A percentile compares a stretch with the other conserved stretches of the same genome.
These are phyloP conservation scores for Rehmannia glutinosa DNA, from an alignment of 257 asterid species.

Conservation along the genomic window DNA sequence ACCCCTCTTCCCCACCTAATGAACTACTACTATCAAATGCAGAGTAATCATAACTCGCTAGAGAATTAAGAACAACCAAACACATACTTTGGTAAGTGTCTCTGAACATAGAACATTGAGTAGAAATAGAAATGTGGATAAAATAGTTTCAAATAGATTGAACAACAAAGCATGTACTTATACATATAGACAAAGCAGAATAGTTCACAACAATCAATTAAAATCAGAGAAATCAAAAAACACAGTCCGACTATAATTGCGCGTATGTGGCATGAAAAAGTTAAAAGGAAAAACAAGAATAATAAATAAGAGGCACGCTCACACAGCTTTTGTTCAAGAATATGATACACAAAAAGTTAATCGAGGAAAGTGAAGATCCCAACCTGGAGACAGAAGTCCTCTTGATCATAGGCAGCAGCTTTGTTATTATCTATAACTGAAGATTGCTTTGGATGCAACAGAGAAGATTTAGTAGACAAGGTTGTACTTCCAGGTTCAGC, in stretches of 20 bases:
- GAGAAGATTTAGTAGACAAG: slow-evolving; percentile 25
- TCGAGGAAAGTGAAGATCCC: slow-evolving; percentile 27
- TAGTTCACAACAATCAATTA: no score
- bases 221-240: not conserved
- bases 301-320: not conserved
- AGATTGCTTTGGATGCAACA: slow-evolving; percentile 20
- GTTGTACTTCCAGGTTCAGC: slow-evolving; percentile 24
- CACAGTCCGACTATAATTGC: not conserved
- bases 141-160: no score
- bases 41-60: no score
- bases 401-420: slow-evolving; percentile 28
- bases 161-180: no score
- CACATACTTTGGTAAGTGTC: no score
- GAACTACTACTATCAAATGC: no score
- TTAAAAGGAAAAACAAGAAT: not conserved
- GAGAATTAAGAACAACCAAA: no score
- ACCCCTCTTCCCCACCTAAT: no score
- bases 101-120: no score
- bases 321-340: slow-evolving; percentile 10
- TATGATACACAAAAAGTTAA: not conserved
- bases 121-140: no score
- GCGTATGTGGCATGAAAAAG: not conserved
- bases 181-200: no score
- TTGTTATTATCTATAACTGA: slow-evolving; percentile 19
- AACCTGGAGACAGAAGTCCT: slow-evolving; percentile 40